Evolutionary conservation across 345 rosid species (phyloP).

Genomic region (Salix suchowensis): DNA sequence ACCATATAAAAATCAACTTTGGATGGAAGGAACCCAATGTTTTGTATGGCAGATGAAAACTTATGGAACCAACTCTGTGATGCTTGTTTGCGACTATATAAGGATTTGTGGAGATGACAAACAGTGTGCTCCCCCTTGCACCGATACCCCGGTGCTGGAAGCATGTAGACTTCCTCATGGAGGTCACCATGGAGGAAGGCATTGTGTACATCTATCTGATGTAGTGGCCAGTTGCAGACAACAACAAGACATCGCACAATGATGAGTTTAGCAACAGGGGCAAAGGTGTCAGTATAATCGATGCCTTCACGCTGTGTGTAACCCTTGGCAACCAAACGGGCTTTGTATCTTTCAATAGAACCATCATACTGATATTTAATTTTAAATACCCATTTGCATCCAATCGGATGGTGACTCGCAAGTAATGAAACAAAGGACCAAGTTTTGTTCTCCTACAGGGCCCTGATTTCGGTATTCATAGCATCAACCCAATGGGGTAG

Average conservation of each 20-base stretch:
- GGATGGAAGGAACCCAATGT: too few species aligned
- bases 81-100: background rate
- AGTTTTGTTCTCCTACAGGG: too few species aligned
- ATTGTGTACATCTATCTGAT: background rate
- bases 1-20: background rate
- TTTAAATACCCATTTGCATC: background rate
- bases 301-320: background rate
- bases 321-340: background rate
- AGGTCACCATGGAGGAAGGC: too few species aligned
- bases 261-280: background rate
- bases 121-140: too few species aligned
- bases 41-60: too few species aligned
- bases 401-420: too few species aligned
- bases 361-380: background rate
- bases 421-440: too few species aligned
- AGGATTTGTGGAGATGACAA: background rate
- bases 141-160: too few species aligned
- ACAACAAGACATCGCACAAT: background rate
- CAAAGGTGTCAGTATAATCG: background rate
- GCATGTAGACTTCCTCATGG: background rate
- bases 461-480: too few species aligned
- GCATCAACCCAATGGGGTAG: too few species aligned
- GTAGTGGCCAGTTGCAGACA: accelerated
- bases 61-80: background rate
- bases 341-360: background rate